Conservation (phyloP, 176 grass and related monocot species). For the Oryza meyeriana region DNA sequence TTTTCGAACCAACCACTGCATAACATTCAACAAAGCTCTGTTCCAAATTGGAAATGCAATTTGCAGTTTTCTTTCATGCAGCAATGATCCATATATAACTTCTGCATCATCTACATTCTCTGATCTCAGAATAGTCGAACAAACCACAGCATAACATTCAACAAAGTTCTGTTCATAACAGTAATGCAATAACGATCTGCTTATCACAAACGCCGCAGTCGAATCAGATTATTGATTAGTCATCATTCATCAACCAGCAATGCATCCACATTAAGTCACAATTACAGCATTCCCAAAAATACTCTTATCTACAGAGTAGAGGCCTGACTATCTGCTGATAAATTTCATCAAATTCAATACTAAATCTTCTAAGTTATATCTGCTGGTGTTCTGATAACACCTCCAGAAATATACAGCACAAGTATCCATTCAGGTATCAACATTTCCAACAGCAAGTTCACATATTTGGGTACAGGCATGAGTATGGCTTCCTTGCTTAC, state of each 20-base stretch:
- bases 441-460: neutral
- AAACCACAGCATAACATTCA: neutral
- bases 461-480: neutral
- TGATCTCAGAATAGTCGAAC: neutral
- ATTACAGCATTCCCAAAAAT: neutral
- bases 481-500: neutral
- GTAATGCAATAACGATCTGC: neutral
- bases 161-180: neutral
- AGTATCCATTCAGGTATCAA: conserved; percentile 2
- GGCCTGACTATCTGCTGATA: neutral
- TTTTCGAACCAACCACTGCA: too few species aligned
- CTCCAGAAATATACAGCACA: conserved; percentile 31
- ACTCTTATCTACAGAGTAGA: conserved; percentile 28
- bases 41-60: too few species aligned
- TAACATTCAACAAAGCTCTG: neutral
- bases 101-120: neutral
- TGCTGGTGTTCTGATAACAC: neutral
- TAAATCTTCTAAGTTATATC: conserved; percentile 1
- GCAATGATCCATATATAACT: neutral
- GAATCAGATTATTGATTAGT: neutral
- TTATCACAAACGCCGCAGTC: neutral
- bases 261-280: neutral
- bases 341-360: conserved; percentile 2
- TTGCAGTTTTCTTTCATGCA: too few species aligned
- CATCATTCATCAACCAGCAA: conserved; percentile 20